These are phyloP conservation scores for Chrysopogon serrulatus DNA, from an alignment of 176 grass and related monocot species.

Conservation along the genomic window DNA sequence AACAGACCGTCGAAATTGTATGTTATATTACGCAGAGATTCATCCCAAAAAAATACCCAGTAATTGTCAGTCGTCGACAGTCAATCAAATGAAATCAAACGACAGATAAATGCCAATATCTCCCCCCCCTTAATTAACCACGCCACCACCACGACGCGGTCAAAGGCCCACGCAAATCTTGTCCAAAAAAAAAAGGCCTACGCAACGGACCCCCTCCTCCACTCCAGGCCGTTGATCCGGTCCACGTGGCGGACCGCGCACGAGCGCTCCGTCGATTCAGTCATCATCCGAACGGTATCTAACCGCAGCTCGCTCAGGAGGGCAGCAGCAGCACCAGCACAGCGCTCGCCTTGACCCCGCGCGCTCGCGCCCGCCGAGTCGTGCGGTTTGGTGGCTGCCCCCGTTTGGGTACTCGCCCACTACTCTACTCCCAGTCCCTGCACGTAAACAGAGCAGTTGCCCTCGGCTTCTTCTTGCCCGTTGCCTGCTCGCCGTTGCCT, in stretches of 20 bases:
- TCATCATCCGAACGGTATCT: neutral
- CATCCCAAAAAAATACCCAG: neutral
- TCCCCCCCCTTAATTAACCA: neutral
- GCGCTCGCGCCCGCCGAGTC: too few relatives aligned
- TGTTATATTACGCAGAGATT: neutral
- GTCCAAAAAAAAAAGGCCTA: too few relatives aligned
- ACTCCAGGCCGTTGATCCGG: neutral
- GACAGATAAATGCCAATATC: neutral
- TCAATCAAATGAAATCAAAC: neutral
- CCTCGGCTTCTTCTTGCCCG: neutral
- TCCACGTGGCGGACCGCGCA: neutral
- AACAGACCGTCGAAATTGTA: too few relatives aligned
- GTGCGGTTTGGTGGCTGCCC: conserved; percentile 15
- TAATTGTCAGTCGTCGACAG: neutral
- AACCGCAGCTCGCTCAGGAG: conserved; percentile 14
- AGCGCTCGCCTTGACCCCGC: neutral
- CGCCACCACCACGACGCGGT: too few relatives aligned
- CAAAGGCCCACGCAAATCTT: too few relatives aligned
- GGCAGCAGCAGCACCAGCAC: neutral
- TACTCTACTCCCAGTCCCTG: neutral
- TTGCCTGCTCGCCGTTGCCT: neutral
- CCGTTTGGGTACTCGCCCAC: neutral
- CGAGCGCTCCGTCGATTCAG: neutral
- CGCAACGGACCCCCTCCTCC: neutral
- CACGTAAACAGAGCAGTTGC: neutral